phyloP scores from a whole-genome alignment of 2,329 filamentous ascomycete species.

The Talaromyces sp. region DNA sequence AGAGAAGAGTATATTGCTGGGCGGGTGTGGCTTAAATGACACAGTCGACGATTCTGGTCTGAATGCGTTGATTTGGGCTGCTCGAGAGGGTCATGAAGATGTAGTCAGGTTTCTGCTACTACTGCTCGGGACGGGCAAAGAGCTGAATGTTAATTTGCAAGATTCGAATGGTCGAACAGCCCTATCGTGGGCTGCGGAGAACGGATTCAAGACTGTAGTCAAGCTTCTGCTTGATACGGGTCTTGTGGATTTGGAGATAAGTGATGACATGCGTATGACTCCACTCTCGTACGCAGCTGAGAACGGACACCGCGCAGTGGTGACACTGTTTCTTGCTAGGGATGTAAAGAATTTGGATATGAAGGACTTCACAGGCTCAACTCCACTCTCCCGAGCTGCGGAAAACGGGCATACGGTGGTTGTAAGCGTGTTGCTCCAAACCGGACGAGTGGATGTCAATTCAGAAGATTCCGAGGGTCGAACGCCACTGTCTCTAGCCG shows the following conservation, averaged over 20 bases:
- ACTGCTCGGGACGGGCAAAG: background rate
- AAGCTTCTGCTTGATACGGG: background rate
- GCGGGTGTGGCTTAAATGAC: background rate
- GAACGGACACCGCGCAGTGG: background rate
- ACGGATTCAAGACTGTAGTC: background rate
- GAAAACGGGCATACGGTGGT: background rate
- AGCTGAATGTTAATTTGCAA: background rate
- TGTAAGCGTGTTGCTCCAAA: background rate
- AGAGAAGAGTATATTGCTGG: background rate
- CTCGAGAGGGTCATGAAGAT: background rate
- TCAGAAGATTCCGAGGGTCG: background rate
- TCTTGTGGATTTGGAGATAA: background rate
- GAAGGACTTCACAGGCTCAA: background rate
- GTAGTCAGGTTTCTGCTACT: background rate
- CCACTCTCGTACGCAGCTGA: background rate
- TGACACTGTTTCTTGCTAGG: background rate
- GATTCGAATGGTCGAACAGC: background rate
- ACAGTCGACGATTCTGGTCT: background rate
- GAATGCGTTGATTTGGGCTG: background rate
- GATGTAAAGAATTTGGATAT: background rate
- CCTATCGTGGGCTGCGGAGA: background rate
- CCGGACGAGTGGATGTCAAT: background rate
- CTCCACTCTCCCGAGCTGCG: background rate
- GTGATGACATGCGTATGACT: background rate
- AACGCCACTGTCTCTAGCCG: background rate